Evolutionary conservation across 202 grass and related monocot genomes (phyloP), one percentile per base, ranked within the genome.

Genomic region (Saccharum hybrid): DNA sequence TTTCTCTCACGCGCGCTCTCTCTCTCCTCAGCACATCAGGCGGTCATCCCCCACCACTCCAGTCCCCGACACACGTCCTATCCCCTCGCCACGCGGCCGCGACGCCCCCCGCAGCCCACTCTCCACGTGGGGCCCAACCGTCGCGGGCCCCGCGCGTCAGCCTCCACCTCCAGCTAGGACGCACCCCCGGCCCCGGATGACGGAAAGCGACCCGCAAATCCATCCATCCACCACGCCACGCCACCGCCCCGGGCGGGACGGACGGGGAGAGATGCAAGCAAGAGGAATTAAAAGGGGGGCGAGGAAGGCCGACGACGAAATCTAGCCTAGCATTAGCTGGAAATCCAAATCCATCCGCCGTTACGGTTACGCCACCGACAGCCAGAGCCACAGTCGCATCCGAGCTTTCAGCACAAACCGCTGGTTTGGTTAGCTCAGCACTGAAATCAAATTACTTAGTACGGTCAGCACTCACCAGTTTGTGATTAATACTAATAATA

Each of bases 51-150:
- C 5, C 40, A 41, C 49, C 79, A 52, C 46, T 62, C 51, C 77
- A 60, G 61, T 75, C 77, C 63, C 72, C 81, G 77, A 85, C 89
- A 74, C 78, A 63, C 67, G 73, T 90, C 81, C 74, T 66, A 45
- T 64, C 65, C 66, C 49, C 75, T 34, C 62, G 80, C 83, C 88
- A 45, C 80, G 74, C 67, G 70, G 36, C 21, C 76, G 41, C 63
- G 4, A 18, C 31, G n/a, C 22, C 14, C 0, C 12, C 13, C 12
- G 8, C 19, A 1, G 11, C 6, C 75, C 15, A 28, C 6, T 3
- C 76, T 43, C 72, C 75, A 86, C 14, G 84, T 67, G 74, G 88
- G 54, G 19, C 40, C 11, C 0, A 2, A 0, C 0, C 1, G 2
- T 30, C 41, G 1, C 46, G 34, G 73, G 52, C 15, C 68, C 68